Percentiles rank a stretch among this genome's conserved stretches.
Evolutionary conservation across 345 rosid genomes (phyloP).

Genomic region (Gossypium rotundifolium): DNA sequence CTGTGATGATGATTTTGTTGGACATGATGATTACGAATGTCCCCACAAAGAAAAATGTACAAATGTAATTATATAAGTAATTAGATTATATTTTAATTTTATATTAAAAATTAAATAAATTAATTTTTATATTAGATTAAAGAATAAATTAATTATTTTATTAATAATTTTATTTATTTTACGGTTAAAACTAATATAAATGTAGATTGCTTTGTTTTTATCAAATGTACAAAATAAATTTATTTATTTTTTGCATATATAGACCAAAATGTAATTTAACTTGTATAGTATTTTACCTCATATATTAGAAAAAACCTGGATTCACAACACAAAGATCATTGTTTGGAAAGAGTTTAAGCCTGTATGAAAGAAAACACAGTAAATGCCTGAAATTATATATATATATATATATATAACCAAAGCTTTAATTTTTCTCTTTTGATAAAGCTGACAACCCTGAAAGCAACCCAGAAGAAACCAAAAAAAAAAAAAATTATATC

Average conservation of each 20-base stretch:
- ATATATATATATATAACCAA: too few relatives aligned
- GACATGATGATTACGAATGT: slow-evolving; percentile 26
- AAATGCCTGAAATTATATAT: not conserved
- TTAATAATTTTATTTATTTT: too few relatives aligned
- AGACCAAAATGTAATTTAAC: too few relatives aligned
- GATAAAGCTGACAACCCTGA: not conserved
- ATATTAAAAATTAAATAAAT: too few relatives aligned
- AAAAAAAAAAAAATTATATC: not conserved
- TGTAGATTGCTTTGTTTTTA: too few relatives aligned
- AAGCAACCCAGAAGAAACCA: not conserved
- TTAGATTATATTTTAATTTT: too few relatives aligned
- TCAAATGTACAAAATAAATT: too few relatives aligned
- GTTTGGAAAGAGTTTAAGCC: not conserved
- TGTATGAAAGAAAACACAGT: not conserved
- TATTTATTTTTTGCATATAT: too few relatives aligned
- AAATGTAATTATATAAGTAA: not conserved
- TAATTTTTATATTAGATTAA: accelerated
- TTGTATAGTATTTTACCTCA: too few relatives aligned
- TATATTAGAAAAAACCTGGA: too few relatives aligned
- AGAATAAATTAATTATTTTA: too few relatives aligned
- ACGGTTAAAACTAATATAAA: accelerated
- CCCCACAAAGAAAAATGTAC: slow-evolving; percentile 16
- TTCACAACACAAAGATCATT: not conserved
- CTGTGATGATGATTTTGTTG: slow-evolving; percentile 24
- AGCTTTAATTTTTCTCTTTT: not conserved